These are phyloP conservation scores for Mortierella sp. DNA, from an alignment of 371 early-diverging fungal genomes.

Conservation along the genomic window DNA sequence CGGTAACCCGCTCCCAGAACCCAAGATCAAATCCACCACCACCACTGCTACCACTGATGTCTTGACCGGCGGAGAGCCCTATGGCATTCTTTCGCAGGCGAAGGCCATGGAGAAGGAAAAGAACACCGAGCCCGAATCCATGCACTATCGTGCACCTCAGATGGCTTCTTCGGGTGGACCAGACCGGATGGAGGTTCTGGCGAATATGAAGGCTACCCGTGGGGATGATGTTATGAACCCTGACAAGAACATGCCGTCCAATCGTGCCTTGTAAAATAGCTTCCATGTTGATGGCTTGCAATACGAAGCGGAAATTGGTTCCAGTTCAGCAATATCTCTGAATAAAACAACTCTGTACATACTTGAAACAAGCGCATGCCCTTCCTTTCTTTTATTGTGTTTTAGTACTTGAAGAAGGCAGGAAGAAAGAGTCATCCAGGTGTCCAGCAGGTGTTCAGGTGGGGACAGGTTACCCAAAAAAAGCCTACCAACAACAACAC, in stretches of 20 bases:
- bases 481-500: no score
- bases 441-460: no score
- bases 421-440: no score
- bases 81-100: not conserved
- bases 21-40: not conserved
- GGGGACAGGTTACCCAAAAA: no score
- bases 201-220: constrained; percentile 4
- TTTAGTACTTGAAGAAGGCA: no score
- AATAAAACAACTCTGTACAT: no score
- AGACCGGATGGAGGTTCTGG: not conserved
- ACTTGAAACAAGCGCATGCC: no score
- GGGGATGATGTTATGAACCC: not conserved
- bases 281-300: no score
- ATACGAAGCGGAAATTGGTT: no score
- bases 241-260: not conserved
- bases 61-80: not conserved
- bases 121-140: not conserved
- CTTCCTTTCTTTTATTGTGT: no score
- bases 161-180: not conserved
- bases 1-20: not conserved
- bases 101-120: not conserved
- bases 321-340: no score
- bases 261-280: not conserved
- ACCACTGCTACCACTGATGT: not conserved
- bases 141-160: not conserved